These are phyloP conservation scores for Hanseniaspora guilliermondii DNA, from an alignment of 805 yeast genomes.

Conservation along the genomic window DNA sequence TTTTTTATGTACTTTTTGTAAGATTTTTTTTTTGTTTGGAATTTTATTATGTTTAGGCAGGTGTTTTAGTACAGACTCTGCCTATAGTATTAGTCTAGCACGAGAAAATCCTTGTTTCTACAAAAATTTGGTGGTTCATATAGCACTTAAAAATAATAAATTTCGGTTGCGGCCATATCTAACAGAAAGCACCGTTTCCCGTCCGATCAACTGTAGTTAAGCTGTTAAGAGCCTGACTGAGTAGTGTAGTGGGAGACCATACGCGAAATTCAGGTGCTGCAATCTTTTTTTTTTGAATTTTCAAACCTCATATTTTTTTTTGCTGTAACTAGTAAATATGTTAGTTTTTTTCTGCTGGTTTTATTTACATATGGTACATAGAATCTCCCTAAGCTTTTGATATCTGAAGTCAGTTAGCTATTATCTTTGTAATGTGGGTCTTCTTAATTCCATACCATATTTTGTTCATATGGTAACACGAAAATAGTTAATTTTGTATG, in stretches of 20 bases:
- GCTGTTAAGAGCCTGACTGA: constrained; percentile 48
- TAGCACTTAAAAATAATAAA: constrained; percentile 1
- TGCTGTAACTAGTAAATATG: neutral
- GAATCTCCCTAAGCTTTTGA: neutral
- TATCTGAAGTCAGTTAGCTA: neutral
- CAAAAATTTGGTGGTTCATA: neutral
- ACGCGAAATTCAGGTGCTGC: constrained; percentile 47
- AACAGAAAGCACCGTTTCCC: constrained; percentile 51
- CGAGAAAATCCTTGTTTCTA: neutral
- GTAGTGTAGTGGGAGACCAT: constrained; percentile 49
- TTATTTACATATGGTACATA: neutral
- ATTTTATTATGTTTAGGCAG: too few relatives aligned
- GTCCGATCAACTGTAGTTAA: constrained; percentile 50
- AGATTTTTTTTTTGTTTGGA: too few relatives aligned
- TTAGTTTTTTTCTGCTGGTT: neutral
- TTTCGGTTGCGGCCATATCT: constrained; percentile 47
- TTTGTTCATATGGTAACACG: neutral
- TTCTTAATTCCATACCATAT: neutral
- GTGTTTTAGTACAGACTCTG: too few relatives aligned
- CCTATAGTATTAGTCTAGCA: neutral
- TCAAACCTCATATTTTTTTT: neutral
- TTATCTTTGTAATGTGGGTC: neutral
- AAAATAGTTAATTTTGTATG: neutral
- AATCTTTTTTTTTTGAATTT: constrained; percentile 28
- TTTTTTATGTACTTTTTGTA: too few relatives aligned